Evolutionary conservation across 1,284 basidiomycete species (phyloP).

Genomic region (Mrakiaceae sp.): DNA sequence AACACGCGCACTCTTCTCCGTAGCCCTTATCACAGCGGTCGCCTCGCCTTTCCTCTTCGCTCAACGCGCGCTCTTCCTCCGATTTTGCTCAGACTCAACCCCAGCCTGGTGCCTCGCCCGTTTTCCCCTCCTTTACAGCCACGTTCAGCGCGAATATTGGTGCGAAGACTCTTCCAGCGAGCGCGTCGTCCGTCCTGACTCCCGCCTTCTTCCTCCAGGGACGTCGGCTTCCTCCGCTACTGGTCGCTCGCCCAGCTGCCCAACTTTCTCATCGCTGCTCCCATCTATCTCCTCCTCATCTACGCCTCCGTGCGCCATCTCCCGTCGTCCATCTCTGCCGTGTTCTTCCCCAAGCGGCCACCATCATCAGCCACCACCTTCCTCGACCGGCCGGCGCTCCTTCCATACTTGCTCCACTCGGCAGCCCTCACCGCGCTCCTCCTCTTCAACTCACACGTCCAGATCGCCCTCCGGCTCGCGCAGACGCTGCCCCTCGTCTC

Average conservation of each 20-base stretch:
- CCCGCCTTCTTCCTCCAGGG: slow-evolving; percentile 35
- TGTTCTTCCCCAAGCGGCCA: background rate
- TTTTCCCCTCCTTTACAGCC: slow-evolving; percentile 65
- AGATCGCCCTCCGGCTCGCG: slow-evolving; percentile 74
- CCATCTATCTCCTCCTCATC: slow-evolving; percentile 51
- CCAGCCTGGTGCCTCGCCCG: slow-evolving; percentile 53
- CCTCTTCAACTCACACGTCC: slow-evolving; percentile 72
- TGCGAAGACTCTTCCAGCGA: slow-evolving; percentile 21
- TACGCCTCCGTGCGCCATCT: slow-evolving; percentile 14
- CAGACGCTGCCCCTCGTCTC: slow-evolving; percentile 69
- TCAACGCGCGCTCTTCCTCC: slow-evolving; percentile 51
- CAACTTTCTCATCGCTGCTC: slow-evolving; percentile 71
- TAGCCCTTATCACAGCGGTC: slow-evolving; percentile 37
- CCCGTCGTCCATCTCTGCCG: background rate
- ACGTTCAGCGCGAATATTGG: slow-evolving; percentile 78
- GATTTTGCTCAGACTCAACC: slow-evolving; percentile 46
- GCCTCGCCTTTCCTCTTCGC: slow-evolving; percentile 57
- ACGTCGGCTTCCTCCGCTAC: slow-evolving; percentile 71
- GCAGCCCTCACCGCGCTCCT: slow-evolving; percentile 50
- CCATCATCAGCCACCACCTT: background rate
- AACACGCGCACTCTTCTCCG: slow-evolving; percentile 19
- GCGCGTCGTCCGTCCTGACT: background rate
- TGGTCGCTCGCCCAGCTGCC: slow-evolving; percentile 75
- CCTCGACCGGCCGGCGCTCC: slow-evolving; percentile 26
- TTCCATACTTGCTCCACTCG: slow-evolving; percentile 61